phyloP scores from a whole-genome alignment of 2,329 filamentous ascomycete species.

The Penicillium sp. region DNA sequence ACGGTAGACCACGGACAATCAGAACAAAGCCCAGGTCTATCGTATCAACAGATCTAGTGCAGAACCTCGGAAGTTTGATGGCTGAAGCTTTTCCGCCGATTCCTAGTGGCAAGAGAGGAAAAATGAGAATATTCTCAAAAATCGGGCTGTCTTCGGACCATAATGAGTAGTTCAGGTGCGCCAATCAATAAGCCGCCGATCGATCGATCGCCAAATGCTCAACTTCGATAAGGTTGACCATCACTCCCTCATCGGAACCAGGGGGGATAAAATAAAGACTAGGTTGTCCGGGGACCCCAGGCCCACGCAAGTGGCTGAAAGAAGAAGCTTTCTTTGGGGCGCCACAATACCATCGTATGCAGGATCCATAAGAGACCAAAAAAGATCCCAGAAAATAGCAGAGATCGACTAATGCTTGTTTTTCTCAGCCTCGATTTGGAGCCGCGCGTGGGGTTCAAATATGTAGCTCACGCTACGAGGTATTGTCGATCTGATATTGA shows the following conservation, averaged over 20 bases:
- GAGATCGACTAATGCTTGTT: not conserved
- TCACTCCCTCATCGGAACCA: not conserved
- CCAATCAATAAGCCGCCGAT: not conserved
- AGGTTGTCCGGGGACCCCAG: conserved; percentile 15
- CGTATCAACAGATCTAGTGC: not conserved
- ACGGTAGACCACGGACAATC: not conserved
- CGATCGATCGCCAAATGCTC: not conserved
- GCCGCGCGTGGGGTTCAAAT: not conserved
- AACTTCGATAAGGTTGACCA: not conserved
- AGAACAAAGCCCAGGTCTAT: not conserved
- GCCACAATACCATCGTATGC: conserved; percentile 11
- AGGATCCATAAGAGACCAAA: not conserved
- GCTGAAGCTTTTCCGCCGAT: not conserved
- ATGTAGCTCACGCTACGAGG: not conserved
- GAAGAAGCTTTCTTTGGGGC: conserved; percentile 16
- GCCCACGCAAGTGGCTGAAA: conserved; percentile 20
- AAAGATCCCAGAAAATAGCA: not conserved
- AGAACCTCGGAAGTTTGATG: not conserved
- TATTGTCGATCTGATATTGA: not conserved
- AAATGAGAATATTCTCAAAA: not conserved
- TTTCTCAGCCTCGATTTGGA: not conserved
- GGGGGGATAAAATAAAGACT: conserved; percentile 9
- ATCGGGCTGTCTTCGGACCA: not conserved
- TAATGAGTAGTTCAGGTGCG: not conserved
- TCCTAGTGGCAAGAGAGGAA: not conserved